Conservation (phyloP, 495 filamentous ascomycete genomes). For the Friedmanniomyces endolithicus region DNA sequence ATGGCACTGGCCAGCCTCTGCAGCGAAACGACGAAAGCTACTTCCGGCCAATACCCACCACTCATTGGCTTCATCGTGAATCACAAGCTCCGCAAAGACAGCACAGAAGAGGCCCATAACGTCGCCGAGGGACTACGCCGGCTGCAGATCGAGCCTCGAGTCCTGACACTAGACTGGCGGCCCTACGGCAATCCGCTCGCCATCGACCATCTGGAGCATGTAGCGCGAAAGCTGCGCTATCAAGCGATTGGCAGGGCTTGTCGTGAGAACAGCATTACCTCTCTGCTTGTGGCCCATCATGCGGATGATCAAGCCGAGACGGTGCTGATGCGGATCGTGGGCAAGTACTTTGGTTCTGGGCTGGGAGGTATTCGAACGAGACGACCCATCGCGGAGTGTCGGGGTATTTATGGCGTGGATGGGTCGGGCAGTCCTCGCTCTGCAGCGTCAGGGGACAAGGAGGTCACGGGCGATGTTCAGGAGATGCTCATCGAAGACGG, state of each 20-base stretch:
- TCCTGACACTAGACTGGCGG: constrained; percentile 41
- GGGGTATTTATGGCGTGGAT: constrained; percentile 56
- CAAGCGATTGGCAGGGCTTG: constrained; percentile 54
- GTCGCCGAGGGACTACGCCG: constrained; percentile 43
- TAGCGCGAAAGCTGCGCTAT: constrained; percentile 65
- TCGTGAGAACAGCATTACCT: constrained; percentile 32
- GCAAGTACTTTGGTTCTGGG: constrained; percentile 49
- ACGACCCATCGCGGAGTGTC: constrained; percentile 68
- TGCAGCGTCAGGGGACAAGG: neutral
- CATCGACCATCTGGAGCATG: constrained; percentile 58
- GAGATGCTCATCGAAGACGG: constrained; percentile 43
- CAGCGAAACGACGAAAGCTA: constrained; percentile 9
- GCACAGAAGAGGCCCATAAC: constrained; percentile 49
- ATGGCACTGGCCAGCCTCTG: constrained; percentile 85
- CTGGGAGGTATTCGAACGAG: constrained; percentile 54
- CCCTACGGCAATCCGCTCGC: constrained; percentile 28
- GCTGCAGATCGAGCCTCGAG: constrained; percentile 30
- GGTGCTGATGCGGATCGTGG: constrained; percentile 57
- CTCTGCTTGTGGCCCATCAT: constrained; percentile 70
- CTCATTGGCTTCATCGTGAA: constrained; percentile 65
- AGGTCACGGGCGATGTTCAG: neutral
- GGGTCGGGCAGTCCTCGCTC: constrained; percentile 44
- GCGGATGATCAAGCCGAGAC: constrained; percentile 81
- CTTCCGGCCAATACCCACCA: constrained; percentile 11
- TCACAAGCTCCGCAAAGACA: constrained; percentile 59